Evolutionary conservation across 176 grass and related monocot species (phyloP).

Genomic region (Pontederia paniculata): DNA sequence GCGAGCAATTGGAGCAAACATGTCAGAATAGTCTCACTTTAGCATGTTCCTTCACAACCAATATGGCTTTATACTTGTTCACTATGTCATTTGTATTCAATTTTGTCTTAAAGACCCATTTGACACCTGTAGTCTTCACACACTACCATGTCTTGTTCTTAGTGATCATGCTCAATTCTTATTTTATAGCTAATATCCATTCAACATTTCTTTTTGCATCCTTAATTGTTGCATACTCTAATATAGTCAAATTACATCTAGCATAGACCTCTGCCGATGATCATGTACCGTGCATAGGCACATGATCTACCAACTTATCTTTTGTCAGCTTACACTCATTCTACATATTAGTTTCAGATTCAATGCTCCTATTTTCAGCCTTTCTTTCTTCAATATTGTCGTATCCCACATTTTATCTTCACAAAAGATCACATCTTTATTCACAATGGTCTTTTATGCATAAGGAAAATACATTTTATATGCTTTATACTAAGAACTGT

Average conservation of each 20-base stretch:
- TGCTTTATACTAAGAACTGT: conserved; percentile 7
- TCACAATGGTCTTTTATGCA: too few relatives aligned
- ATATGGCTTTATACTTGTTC: conserved; percentile 2
- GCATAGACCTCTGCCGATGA: too few relatives aligned
- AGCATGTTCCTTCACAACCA: conserved; percentile 5
- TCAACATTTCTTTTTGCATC: not conserved
- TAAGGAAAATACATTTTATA: conserved; percentile 9
- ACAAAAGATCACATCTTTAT: conserved; percentile 10
- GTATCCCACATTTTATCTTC: conserved; percentile 14
- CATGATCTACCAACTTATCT: too few relatives aligned
- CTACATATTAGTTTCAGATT: too few relatives aligned
- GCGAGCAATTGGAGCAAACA: too few relatives aligned
- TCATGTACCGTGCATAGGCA: too few relatives aligned
- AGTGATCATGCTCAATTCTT: not conserved
- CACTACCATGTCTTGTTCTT: conserved; percentile 5
- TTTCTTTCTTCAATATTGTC: too few relatives aligned
- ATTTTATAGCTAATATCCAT: not conserved
- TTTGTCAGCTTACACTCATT: too few relatives aligned
- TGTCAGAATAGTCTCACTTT: not conserved
- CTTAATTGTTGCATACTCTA: too few relatives aligned
- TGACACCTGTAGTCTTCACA: not conserved
- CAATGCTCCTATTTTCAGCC: not conserved
- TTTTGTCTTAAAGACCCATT: conserved; percentile 18
- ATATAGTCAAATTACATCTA: too few relatives aligned
- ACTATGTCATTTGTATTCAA: not conserved